Base-by-base conservation (phyloP, 1,284 basidiomycete species). In the Cryptococcus hybrid region DNA sequence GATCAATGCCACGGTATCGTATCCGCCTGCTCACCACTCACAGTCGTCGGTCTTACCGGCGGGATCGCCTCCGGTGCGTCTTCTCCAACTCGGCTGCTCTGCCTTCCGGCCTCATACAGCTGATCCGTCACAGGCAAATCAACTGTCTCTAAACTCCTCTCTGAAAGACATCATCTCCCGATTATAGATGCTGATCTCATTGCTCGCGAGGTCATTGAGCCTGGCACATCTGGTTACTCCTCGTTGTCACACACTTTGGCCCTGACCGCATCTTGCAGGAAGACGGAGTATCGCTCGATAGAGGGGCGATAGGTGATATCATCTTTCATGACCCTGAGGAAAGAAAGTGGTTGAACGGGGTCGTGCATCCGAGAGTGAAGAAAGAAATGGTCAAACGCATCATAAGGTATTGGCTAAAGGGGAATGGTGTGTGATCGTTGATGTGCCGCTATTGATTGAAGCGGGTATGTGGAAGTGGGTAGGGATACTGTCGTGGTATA, bases 381-480 rank as follows among this genome's bases (percentile, higher is more conserved):
- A 82, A 82, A 57, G 86, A 83, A 12, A 91, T 97, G 84, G 74
- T 88, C 12, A 84, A 83, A 82, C 80, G 80, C 55, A 82, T 96
- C 5, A 49, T 92, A 50, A 79, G 80, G 57, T 81, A 81, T 62
- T 99, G 95, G 93, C 55, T 92, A 39, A 78, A 74, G 95, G 94
- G 2, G 80, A 90, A 63, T 86, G 84, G 68, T 82, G 88, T 53
- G 90, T 90, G 59, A 83, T 99, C 2, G 79, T 98, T 58, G 95
- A 98, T 75, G 89, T 97, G 6, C 95, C 95, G n/a, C 78, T 98
- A 52, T 80, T 98, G 56, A 88, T 99, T 57, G 95, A 99, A 75
- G 87, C 90, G 0, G 88, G 88, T 1, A 74, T 98, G 52, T 92
- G 89, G 86, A 86, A 84, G 70, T 89, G 85, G 81, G 89, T 94